Evolutionary conservation across 2,329 filamentous ascomycete species (phyloP).

Genomic region (Arachnopeziza araneosa): DNA sequence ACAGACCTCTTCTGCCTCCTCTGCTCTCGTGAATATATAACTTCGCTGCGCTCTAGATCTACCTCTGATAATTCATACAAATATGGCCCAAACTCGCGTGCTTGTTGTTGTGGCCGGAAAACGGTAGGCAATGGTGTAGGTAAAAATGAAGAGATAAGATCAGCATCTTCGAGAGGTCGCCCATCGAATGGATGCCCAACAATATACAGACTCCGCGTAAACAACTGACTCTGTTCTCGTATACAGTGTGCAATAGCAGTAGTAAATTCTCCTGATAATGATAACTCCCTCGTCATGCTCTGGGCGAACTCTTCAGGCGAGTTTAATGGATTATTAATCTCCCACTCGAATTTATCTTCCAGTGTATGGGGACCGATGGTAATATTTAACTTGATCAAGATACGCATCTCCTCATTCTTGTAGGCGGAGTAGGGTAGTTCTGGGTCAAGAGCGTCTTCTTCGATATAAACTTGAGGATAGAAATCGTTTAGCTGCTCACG

Average conservation of each 20-base stretch:
- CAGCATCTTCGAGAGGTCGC: constrained; percentile 84
- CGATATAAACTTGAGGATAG: constrained; percentile 84
- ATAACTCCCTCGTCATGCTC: constrained; percentile 84
- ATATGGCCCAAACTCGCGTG: constrained; percentile 90
- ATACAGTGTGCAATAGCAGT: constrained; percentile 98
- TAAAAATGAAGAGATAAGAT: constrained; percentile 79
- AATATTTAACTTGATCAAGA: constrained; percentile 93
- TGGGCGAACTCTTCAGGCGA: constrained; percentile 91
- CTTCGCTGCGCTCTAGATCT: constrained; percentile 84
- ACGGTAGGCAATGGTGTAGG: constrained; percentile 76
- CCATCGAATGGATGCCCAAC: constrained; percentile 94
- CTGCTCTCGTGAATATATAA: constrained; percentile 90
- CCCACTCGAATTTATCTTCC: constrained; percentile 98
- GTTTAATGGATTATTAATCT: constrained; percentile 92
- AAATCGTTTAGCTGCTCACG: constrained; percentile 89
- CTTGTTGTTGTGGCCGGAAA: constrained; percentile 85
- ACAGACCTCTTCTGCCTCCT: constrained; percentile 91
- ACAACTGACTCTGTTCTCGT: constrained; percentile 90
- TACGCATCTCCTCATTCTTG: constrained; percentile 98
- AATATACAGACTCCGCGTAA: constrained; percentile 88
- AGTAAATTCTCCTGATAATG: constrained; percentile 89
- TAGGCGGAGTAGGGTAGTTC: constrained; percentile 88
- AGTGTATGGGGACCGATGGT: constrained; percentile 93
- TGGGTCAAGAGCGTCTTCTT: constrained; percentile 85
- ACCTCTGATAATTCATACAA: constrained; percentile 90